Evolutionary conservation across 805 yeast species (phyloP).

Genomic region (Suhomyces kilbournensis): DNA sequence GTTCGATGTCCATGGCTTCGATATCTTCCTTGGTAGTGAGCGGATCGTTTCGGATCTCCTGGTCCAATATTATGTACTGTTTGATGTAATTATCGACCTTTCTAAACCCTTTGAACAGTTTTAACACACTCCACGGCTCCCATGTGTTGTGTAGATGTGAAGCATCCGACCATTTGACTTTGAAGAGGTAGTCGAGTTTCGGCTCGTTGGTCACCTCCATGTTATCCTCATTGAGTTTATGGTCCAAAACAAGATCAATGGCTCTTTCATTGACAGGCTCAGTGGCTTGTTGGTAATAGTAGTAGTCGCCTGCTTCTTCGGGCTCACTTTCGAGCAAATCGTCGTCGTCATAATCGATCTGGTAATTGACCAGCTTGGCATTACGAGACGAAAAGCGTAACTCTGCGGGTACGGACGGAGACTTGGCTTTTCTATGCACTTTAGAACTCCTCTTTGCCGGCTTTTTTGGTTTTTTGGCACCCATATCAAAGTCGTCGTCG

Average conservation of each 20-base stretch:
- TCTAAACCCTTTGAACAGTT: slow-evolving; percentile 68
- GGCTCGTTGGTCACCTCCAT: slow-evolving; percentile 49
- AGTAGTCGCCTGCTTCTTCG: slow-evolving; percentile 27
- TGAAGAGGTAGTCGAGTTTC: slow-evolving; percentile 54
- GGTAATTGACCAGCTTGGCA: slow-evolving; percentile 66
- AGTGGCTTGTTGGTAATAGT: slow-evolving; percentile 31
- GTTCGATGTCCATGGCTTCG: slow-evolving; percentile 89
- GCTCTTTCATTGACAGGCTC: slow-evolving; percentile 33
- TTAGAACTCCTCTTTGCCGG: background rate
- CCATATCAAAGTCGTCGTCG: slow-evolving; percentile 25
- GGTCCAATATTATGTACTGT: slow-evolving; percentile 68
- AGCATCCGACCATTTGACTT: slow-evolving; percentile 80
- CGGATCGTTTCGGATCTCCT: slow-evolving; percentile 75
- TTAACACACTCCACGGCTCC: slow-evolving; percentile 64
- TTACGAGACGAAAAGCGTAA: slow-evolving; percentile 79
- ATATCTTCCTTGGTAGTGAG: slow-evolving; percentile 84
- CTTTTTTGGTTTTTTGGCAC: slow-evolving; percentile 14
- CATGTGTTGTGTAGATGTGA: slow-evolving; percentile 95
- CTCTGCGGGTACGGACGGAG: slow-evolving; percentile 35
- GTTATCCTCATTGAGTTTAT: slow-evolving; percentile 32
- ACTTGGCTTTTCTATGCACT: background rate
- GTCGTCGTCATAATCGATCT: slow-evolving; percentile 63
- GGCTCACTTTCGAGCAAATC: slow-evolving; percentile 45
- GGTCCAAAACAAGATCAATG: slow-evolving; percentile 42
- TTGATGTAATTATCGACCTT: slow-evolving; percentile 87